These are phyloP conservation scores for Lactarius sp. DNA, from an alignment of 768 basidiomycete genomes.

Conservation along the genomic window DNA sequence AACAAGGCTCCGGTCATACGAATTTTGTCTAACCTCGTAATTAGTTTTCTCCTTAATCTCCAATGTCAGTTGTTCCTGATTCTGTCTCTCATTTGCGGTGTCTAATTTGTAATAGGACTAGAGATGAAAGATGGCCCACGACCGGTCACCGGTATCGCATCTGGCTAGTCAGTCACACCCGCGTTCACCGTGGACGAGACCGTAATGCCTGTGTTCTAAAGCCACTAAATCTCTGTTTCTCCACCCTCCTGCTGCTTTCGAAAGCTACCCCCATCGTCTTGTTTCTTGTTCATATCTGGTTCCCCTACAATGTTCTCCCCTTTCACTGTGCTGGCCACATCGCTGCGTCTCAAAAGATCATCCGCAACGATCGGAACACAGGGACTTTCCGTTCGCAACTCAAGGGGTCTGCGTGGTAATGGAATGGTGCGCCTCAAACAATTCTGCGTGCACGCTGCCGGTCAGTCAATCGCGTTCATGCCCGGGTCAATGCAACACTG, in stretches of 20 bases:
- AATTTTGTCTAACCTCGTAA: too few species aligned
- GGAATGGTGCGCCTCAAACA: background rate
- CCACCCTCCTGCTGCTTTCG: background rate
- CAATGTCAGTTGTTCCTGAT: background rate
- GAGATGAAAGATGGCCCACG: background rate
- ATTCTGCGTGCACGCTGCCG: conserved; percentile 4
- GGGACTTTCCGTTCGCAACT: background rate
- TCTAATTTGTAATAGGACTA: background rate
- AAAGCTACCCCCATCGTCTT: background rate
- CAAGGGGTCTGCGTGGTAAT: background rate
- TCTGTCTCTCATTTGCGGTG: background rate
- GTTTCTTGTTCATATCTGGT: background rate
- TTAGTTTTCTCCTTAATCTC: background rate
- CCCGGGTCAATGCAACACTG: background rate
- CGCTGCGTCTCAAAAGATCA: conserved; percentile 3
- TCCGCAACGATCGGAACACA: background rate
- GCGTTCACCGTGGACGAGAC: background rate
- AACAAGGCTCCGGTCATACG: too few species aligned
- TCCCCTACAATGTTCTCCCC: background rate
- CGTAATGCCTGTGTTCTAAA: background rate
- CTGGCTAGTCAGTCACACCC: background rate
- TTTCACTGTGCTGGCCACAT: conserved; percentile 12
- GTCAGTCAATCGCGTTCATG: background rate
- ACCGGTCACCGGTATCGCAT: background rate
- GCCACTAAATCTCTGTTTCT: background rate